These are phyloP conservation scores for Sphagnum magellanicum DNA, from an alignment of 228 moss, liverwort and hornwort species.

Conservation along the genomic window DNA sequence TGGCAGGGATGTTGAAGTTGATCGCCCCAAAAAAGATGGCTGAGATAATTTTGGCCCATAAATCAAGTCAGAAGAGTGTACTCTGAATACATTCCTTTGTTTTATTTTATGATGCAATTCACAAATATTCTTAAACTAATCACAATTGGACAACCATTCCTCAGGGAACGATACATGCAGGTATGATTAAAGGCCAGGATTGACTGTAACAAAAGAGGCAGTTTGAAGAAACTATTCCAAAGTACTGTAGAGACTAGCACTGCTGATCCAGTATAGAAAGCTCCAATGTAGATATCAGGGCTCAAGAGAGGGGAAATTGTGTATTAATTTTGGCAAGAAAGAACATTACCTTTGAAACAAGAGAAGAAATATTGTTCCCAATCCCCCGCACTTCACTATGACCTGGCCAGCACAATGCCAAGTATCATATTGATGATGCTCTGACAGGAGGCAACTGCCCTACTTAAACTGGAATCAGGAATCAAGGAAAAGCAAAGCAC, in stretches of 20 bases:
- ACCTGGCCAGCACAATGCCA: constrained; percentile 2
- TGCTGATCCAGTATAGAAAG: too few relatives aligned
- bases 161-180: too few relatives aligned
- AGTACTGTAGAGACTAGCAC: too few relatives aligned
- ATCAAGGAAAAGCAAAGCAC: too few relatives aligned
- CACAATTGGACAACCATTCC: too few relatives aligned
- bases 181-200: too few relatives aligned
- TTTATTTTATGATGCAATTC: background rate
- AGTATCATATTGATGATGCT: background rate
- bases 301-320: too few relatives aligned
- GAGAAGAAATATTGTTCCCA: background rate
- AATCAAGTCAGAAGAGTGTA: background rate
- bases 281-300: too few relatives aligned
- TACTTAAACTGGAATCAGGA: too few relatives aligned
- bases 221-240: too few relatives aligned
- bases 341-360: constrained; percentile 2
- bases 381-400: background rate
- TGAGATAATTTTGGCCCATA: constrained; percentile 9
- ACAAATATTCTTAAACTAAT: background rate
- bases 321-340: background rate
- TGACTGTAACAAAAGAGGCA: too few relatives aligned
- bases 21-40: constrained; percentile 74
- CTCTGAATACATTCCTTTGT: too few relatives aligned
- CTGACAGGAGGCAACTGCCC: background rate
- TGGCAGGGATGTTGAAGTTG: constrained; percentile 43